A percentile compares a stretch with the other conserved stretches of the same genome.
Conservation (phyloP, 1,284 basidiomycete genomes). For the Tylopilus sp. region DNA sequence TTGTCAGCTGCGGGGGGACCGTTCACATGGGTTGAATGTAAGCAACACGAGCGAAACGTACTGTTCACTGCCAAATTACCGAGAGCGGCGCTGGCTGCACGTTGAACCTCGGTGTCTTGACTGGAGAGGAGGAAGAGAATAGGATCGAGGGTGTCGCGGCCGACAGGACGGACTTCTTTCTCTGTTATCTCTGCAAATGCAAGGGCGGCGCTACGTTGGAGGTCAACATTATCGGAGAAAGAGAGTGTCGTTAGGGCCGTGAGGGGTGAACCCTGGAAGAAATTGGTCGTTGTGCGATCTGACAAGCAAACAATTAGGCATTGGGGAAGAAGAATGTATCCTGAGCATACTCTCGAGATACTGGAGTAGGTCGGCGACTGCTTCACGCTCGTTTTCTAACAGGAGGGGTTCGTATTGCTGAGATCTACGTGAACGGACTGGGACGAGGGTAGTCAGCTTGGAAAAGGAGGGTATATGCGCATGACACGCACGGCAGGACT, state of each 20-base stretch:
- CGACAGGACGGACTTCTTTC: conserved; percentile 97
- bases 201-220: conserved; percentile 95
- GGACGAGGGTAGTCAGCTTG: conserved; percentile 4
- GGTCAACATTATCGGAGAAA: conserved; percentile 98
- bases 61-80: conserved; percentile 98
- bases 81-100: conserved; percentile 96
- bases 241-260: conserved; percentile 94
- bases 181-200: conserved; percentile 99
- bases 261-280: conserved; percentile 90
- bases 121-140: conserved; percentile 96
- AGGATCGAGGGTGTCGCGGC: conserved; percentile 95
- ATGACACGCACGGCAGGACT: conserved; percentile 62
- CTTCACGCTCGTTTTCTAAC: conserved; percentile 97
- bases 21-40: conserved; percentile 22
- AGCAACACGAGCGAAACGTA: conserved; percentile 43
- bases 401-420: conserved; percentile 91
- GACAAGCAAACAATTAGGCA: conserved; percentile 16
- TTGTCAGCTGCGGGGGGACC: conserved; percentile 74
- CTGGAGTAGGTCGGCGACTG: conserved; percentile 95
- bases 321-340: conserved; percentile 1
- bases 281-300: conserved; percentile 96
- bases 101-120: conserved; percentile 98
- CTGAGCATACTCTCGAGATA: conserved; percentile 83
- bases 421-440: conserved; percentile 73
- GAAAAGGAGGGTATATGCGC: conserved; percentile 13